Base-by-base conservation (phyloP, 192 early-diverging fungal genomes). In the Endogone sp. region DNA sequence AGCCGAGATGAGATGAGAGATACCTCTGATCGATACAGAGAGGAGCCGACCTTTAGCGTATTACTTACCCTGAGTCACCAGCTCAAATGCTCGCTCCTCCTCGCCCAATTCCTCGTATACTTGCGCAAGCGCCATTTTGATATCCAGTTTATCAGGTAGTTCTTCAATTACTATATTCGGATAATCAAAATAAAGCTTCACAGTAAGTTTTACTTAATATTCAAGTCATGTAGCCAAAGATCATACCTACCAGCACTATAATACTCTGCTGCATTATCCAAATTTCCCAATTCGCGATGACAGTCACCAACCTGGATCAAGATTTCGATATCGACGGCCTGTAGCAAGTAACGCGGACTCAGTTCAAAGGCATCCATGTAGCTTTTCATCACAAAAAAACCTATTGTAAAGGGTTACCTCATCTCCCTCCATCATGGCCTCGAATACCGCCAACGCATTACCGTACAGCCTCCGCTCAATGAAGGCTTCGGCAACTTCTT, bases 401-500 rank as follows among this genome's bases (percentile, higher is more conserved):
- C n/a, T 21, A 55, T 29, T 4, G 1, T 10, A 61, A 63, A 27
- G 68, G 29, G 63, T 73, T 80, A 84, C 78, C n/a, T 77, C 72
- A 60, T 75, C 75, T 56, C 59, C 73, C 55, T 79, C 73, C 22
- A 85, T 66, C 37, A 87, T 78, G 1, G 69, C 69, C 62, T 85
- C 69, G 74, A 89, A 84, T 29, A 91, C 78, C 25, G 68, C 74
- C 27, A 93, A 73, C 3, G 92, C 94, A n/a, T 75, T 69, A 16
- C 82, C 78, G 73, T 84, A 89, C 76, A 88, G 81, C 26, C 82
- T 68, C 32, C 80, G 81, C 32, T 83, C 83, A 62, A 91, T 82
- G 65, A 90, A 94, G 6, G 90, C 86, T 25, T 92, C 90, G 3
- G 83, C 89, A 16, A 93, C 84, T 62, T 94, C 90, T 58, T 89